Base-by-base conservation (phyloP, 139 green algal genomes). In the Coelastrella sp. region DNA sequence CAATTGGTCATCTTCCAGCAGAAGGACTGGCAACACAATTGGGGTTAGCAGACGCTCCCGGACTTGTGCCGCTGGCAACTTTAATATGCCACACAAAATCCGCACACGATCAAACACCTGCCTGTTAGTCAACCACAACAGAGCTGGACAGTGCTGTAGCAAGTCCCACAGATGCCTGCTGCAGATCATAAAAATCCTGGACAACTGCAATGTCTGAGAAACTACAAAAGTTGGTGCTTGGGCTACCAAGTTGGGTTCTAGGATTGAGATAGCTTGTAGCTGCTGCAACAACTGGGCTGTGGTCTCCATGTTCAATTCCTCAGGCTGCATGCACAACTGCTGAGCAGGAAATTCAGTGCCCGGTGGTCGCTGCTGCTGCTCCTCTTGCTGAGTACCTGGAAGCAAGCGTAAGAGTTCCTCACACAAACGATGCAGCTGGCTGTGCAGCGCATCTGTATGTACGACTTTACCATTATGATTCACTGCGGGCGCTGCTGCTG, bases 51-150 rank as follows among this genome's bases (percentile, higher is more conserved):
- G n/a, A 60, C 6, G 34, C n/a, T 60, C 4, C 41, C 30, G n/a
- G 2, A 75, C 15, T 35, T 62, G 19, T 17, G 34, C 23, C n/a
- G 60, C 41, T 62, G 78, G 78, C 60, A 84, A 27, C 38, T 62
- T 43, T 30, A 76, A 27, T 19, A 84, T 35, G 3, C 78, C 78
- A n/a, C 48, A 74, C 60, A 84, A 37, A 6, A 84, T 40, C 38
- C 78, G 15, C 2, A 84, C 38, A 6, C 40, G 41, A 8, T 63
- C 62, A 38, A 76, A 71, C 2, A 84, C 23, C 78, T 84, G 78
- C 17, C 5, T 27, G 60, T 34, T 13, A 34, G 60, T 84, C 41
- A 74, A 41, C 62, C 78, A 63, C 78, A 84, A 45, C n/a, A 84
- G 27, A 35, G 78, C 78, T 53, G 78, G 78, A 17, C 41, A 63